Evolutionary conservation across 495 filamentous ascomycete genomes (phyloP).

Genomic region (Penicillium paradoxum): DNA sequence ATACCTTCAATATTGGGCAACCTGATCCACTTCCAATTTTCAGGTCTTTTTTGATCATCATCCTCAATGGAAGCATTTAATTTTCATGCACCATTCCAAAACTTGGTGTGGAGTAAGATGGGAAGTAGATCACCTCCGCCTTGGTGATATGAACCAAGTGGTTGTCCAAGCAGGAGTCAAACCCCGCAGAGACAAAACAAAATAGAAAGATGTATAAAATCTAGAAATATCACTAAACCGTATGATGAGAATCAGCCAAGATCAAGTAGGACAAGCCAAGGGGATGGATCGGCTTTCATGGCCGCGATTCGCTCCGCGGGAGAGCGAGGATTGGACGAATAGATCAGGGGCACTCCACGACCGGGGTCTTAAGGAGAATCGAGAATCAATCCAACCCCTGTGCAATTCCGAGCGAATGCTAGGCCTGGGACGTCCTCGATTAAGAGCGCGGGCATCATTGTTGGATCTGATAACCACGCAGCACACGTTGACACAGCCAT

Average conservation of each 20-base stretch:
- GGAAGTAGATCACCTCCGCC: background rate
- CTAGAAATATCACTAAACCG: background rate
- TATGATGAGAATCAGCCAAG: background rate
- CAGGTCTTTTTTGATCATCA: background rate
- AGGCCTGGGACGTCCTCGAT: conserved; percentile 53
- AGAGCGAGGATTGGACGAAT: conserved; percentile 7
- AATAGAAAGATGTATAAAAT: background rate
- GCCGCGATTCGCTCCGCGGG: conserved; percentile 3
- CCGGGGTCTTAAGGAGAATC: background rate
- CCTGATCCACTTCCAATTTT: no score
- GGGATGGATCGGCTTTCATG: conserved; percentile 1
- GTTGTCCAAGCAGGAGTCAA: background rate
- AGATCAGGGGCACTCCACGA: conserved; percentile 9
- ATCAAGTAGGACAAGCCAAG: background rate
- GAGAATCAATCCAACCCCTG: background rate
- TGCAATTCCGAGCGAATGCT: conserved; percentile 41
- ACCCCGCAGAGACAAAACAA: background rate
- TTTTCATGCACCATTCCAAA: background rate
- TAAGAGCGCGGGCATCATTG: conserved; percentile 67
- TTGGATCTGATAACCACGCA: conserved; percentile 60
- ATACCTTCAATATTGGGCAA: no score
- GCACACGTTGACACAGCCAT: conserved; percentile 28
- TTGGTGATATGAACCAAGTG: background rate
- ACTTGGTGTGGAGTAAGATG: background rate
- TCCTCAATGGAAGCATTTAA: background rate